phyloP scores from a whole-genome alignment of 169 alveolate species.

The Amoebophrya sp. region DNA sequence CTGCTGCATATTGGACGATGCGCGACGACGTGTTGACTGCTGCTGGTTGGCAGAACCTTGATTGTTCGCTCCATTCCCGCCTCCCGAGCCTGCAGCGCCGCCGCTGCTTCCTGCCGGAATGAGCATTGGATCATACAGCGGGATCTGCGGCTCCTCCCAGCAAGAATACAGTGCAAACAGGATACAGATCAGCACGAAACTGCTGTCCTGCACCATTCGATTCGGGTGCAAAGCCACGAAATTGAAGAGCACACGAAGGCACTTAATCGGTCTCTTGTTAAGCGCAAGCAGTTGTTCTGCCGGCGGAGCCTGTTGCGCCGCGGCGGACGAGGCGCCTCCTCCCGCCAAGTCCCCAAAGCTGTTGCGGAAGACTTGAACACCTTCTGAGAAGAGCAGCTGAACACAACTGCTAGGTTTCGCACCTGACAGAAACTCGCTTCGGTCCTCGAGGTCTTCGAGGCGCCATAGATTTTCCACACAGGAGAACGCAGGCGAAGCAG shows the following conservation, averaged over 20 bases:
- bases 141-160: constrained; percentile 18
- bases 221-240: constrained; percentile 10
- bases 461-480: not conserved
- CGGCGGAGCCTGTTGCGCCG: not conserved
- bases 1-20: too few species aligned
- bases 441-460: not conserved
- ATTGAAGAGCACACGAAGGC: not conserved
- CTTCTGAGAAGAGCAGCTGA: not conserved
- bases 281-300: not conserved
- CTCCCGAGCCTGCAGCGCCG: too few species aligned
- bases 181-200: not conserved
- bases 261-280: not conserved
- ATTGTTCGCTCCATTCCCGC: too few species aligned
- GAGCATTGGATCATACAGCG: not conserved
- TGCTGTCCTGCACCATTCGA: not conserved
- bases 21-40: not conserved
- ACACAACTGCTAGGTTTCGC: not conserved
- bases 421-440: not conserved
- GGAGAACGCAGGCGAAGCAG: not conserved
- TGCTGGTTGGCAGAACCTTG: too few species aligned
- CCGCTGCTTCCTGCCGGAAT: not conserved
- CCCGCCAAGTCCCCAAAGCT: not conserved
- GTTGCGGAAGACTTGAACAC: not conserved
- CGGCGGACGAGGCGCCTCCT: not conserved
- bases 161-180: not conserved